Evolutionary conservation across 139 green algal genomes (phyloP).

Genomic region (Coelastrella sp.): DNA sequence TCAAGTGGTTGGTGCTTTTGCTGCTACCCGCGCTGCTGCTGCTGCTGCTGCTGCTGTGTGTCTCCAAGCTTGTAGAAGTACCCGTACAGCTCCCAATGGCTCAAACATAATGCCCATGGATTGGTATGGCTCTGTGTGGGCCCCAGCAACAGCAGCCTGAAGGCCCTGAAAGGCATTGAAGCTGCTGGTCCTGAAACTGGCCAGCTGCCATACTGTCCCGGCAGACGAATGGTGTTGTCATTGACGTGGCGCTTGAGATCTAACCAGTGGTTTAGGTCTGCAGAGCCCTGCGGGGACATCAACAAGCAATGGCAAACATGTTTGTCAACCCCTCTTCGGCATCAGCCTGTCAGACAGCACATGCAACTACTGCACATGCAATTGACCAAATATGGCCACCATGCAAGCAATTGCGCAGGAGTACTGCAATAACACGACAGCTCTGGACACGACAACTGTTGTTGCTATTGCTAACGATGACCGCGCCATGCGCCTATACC

Average conservation of each 20-base stretch:
- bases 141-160: constrained; percentile 78
- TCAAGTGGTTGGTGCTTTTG: too few relatives aligned
- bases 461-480: too few relatives aligned
- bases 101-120: constrained; percentile 73
- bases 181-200: constrained; percentile 75
- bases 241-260: constrained; percentile 74
- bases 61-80: constrained; percentile 39
- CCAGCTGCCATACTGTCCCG: constrained; percentile 88
- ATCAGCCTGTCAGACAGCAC: too few relatives aligned
- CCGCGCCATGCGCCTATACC: too few relatives aligned
- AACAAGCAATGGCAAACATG: neutral
- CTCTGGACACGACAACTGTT: too few relatives aligned
- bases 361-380: too few relatives aligned
- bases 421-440: too few relatives aligned
- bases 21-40: too few relatives aligned
- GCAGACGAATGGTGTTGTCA: constrained; percentile 75
- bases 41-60: too few relatives aligned
- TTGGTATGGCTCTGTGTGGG: constrained; percentile 46
- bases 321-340: too few relatives aligned
- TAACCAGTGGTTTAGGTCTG: constrained; percentile 74
- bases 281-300: constrained; percentile 74
- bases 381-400: too few relatives aligned
- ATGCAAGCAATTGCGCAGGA: too few relatives aligned
- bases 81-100: constrained; percentile 89
- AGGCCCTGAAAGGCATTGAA: constrained; percentile 74